Percentiles rank a stretch among this genome's conserved stretches.
Conservation (phyloP, 1,284 basidiomycete genomes). For the Trametes versicolor region DNA sequence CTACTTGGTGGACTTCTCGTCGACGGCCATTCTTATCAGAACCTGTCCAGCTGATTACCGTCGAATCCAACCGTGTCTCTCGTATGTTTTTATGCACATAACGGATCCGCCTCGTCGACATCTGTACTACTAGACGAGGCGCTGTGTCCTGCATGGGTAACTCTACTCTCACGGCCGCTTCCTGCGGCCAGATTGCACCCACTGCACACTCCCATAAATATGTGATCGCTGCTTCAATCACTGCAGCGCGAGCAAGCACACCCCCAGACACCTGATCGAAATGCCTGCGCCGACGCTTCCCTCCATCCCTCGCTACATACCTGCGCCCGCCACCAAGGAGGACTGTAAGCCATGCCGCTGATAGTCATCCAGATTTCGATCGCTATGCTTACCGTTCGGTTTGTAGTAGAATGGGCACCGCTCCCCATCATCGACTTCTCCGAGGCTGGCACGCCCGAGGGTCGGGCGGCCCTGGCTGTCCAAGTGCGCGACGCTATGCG, state of each 20-base stretch:
- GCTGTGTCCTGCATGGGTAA: neutral
- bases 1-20: neutral
- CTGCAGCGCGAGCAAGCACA: neutral
- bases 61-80: neutral
- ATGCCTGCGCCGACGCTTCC: neutral
- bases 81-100: neutral
- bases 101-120: neutral
- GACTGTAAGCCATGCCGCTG: conserved; percentile 44
- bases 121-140: neutral
- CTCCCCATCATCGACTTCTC: conserved; percentile 72
- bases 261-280: neutral
- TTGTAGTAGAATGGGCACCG: conserved; percentile 71
- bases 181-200: neutral
- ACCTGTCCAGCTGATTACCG: neutral
- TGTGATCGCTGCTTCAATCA: neutral
- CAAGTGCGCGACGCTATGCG: conserved; percentile 66
- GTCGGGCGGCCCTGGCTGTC: conserved; percentile 54
- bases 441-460: conserved; percentile 56
- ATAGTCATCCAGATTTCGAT: neutral
- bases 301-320: conserved; percentile 46
- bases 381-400: too few relatives aligned
- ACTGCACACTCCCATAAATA: neutral
- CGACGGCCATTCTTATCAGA: neutral
- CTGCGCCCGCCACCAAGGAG: conserved; percentile 46
- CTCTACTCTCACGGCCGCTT: neutral